phyloP scores from a whole-genome alignment of 1,284 basidiomycete genomes.

The Puccinia novopanici region DNA sequence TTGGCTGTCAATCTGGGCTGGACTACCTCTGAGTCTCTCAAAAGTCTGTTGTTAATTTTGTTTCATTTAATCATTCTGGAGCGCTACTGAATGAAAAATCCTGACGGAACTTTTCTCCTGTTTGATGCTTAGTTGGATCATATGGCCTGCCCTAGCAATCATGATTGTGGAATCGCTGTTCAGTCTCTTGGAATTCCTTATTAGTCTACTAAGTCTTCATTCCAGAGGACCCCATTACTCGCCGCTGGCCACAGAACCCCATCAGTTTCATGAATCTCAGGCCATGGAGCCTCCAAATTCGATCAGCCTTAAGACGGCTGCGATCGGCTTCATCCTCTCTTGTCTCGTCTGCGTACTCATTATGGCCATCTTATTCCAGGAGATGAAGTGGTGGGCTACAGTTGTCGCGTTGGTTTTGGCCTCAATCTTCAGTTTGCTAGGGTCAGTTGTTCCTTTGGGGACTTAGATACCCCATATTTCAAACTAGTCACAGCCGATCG shows the following conservation, averaged over 20 bases:
- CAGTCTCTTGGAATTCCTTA: constrained; percentile 70
- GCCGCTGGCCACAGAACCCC: constrained; percentile 23
- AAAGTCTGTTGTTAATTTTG: constrained; percentile 63
- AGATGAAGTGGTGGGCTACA: constrained; percentile 51
- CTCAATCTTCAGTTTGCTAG: constrained; percentile 49
- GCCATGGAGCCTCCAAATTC: background rate
- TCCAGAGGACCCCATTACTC: background rate
- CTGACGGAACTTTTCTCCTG: constrained; percentile 5
- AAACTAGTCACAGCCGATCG: background rate
- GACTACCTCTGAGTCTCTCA: constrained; percentile 83
- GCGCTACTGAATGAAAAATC: background rate
- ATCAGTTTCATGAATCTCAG: background rate
- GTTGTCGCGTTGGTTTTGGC: constrained; percentile 36
- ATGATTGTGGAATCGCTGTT: constrained; percentile 87
- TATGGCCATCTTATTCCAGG: constrained; percentile 32
- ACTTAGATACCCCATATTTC: background rate
- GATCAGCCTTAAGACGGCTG: constrained; percentile 22
- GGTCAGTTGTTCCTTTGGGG: constrained; percentile 27
- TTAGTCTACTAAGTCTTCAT: constrained; percentile 57
- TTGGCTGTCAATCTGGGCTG: constrained; percentile 77
- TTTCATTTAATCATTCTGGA: background rate
- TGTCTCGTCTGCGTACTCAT: constrained; percentile 40
- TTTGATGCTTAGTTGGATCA: constrained; percentile 57
- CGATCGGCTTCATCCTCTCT: constrained; percentile 36
- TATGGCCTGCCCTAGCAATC: constrained; percentile 90